Conservation (phyloP, 306 rosid genomes). For the Malus sylvestris region DNA sequence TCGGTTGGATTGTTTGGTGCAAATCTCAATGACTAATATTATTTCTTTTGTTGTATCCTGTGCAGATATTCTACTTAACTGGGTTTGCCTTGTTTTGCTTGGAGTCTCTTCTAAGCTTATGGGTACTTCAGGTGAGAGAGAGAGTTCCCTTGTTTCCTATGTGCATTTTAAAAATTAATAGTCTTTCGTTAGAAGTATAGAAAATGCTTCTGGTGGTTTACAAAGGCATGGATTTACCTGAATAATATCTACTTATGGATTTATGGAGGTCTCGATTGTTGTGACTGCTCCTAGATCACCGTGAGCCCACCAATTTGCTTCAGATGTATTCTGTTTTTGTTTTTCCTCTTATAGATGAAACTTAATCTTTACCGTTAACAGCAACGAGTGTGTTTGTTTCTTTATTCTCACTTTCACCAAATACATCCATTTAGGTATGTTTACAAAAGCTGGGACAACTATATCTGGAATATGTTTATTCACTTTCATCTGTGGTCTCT, state of each 20-base stretch:
- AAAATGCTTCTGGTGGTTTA: neutral
- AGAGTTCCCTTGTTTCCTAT: neutral
- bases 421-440: too few species aligned
- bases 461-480: neutral
- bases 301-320: too few species aligned
- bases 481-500: neutral
- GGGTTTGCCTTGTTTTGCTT: slow-evolving; percentile 95
- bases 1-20: neutral
- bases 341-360: too few species aligned
- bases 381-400: too few species aligned
- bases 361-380: too few species aligned
- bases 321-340: too few species aligned
- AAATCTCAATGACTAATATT: neutral
- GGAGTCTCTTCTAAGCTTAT: slow-evolving; percentile 87
- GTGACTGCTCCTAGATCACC: neutral
- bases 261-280: neutral
- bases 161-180: neutral
- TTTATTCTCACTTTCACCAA: too few species aligned
- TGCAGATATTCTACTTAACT: slow-evolving; percentile 82
- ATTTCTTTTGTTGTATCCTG: neutral
- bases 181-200: neutral
- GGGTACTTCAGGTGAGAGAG: slow-evolving; percentile 88
- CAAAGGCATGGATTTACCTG: neutral
- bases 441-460: too few species aligned
- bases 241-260: neutral